A percentile compares a stretch with the other conserved stretches of the same genome.
Conservation (phyloP, 1,284 basidiomycete genomes). For the Vanrija sp. region DNA sequence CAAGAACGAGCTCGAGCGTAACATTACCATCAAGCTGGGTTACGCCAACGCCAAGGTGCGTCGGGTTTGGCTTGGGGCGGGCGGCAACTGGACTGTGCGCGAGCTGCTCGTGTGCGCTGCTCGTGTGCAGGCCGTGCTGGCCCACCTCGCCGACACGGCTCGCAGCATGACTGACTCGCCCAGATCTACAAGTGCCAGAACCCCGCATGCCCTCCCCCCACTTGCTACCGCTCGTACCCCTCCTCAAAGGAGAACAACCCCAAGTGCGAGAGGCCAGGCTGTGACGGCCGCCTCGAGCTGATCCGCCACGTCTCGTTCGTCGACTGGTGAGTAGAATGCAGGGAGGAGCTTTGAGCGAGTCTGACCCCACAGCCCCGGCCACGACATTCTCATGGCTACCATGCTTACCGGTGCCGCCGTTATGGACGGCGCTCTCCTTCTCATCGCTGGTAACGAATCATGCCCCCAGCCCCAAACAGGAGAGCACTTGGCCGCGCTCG, state of each 20-base stretch:
- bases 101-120: background rate
- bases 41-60: slow-evolving; percentile 96
- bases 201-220: slow-evolving; percentile 83
- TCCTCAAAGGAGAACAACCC: slow-evolving; percentile 92
- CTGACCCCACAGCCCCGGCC: slow-evolving; percentile 60
- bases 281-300: slow-evolving; percentile 84
- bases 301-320: slow-evolving; percentile 93
- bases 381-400: slow-evolving; percentile 95
- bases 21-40: slow-evolving; percentile 98
- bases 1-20: slow-evolving; percentile 96
- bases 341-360: background rate
- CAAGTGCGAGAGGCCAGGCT: slow-evolving; percentile 87
- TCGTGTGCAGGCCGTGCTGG: background rate
- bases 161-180: background rate
- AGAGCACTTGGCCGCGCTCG: slow-evolving; percentile 96
- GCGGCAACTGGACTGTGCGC: background rate
- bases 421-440: slow-evolving; percentile 95
- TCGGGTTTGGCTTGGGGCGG: slow-evolving; percentile 6
- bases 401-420: slow-evolving; percentile 99
- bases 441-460: slow-evolving; percentile 95
- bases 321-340: slow-evolving; percentile 44
- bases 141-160: background rate
- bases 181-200: slow-evolving; percentile 99
- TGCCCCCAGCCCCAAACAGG: slow-evolving; percentile 99
- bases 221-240: slow-evolving; percentile 89